Evolutionary conservation across 768 basidiomycete species (phyloP).

Genomic region (Rubroboletus pulcherrimus): DNA sequence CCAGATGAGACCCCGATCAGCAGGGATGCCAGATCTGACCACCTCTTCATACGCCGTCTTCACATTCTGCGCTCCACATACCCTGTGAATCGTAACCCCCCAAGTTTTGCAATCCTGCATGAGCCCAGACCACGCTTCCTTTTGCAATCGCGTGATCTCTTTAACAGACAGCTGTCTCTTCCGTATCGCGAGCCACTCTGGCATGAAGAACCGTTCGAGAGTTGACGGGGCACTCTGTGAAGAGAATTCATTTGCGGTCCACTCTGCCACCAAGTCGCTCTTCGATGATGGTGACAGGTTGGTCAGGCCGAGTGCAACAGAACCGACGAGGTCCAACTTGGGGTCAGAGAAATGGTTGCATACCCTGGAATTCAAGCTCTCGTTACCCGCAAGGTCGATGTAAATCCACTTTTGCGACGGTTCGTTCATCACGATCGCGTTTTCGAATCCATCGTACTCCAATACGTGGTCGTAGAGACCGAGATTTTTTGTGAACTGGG

Average conservation of each 20-base stretch:
- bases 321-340: slow-evolving; percentile 33
- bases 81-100: slow-evolving; percentile 48
- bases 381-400: slow-evolving; percentile 61
- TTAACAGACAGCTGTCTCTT: slow-evolving; percentile 42
- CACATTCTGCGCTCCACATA: slow-evolving; percentile 46
- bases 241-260: slow-evolving; percentile 38
- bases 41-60: slow-evolving; percentile 46
- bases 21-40: slow-evolving; percentile 44
- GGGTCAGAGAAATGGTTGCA: slow-evolving; percentile 34
- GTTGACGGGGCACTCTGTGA: slow-evolving; percentile 2
- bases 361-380: slow-evolving; percentile 44
- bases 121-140: slow-evolving; percentile 54
- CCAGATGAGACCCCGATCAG: slow-evolving; percentile 59
- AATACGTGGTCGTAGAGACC: slow-evolving; percentile 56
- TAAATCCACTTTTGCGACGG: slow-evolving; percentile 48
- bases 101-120: slow-evolving; percentile 54
- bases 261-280: slow-evolving; percentile 30
- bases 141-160: slow-evolving; percentile 50
- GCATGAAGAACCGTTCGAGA: slow-evolving; percentile 62
- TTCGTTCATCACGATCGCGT: slow-evolving; percentile 28
- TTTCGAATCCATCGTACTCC: slow-evolving; percentile 47
- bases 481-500: slow-evolving; percentile 50
- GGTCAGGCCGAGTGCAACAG: slow-evolving; percentile 53
- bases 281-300: slow-evolving; percentile 47
- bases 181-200: slow-evolving; percentile 61